These are phyloP conservation scores for Carex parvula DNA, from an alignment of 176 grass and related monocot species.

Conservation along the genomic window DNA sequence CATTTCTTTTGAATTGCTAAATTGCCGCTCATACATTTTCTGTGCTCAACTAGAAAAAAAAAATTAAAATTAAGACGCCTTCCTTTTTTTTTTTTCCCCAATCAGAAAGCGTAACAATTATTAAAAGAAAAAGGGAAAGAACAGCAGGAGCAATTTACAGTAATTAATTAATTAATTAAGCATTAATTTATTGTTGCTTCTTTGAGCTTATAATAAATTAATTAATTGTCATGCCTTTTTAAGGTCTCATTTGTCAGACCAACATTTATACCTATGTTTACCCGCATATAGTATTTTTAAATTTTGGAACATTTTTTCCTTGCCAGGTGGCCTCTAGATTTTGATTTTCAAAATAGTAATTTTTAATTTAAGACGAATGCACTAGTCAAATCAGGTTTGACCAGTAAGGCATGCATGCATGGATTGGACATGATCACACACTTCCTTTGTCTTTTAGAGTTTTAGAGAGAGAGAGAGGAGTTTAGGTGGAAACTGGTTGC, in stretches of 20 bases:
- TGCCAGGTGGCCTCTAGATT: too few relatives aligned
- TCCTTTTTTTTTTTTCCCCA: not conserved
- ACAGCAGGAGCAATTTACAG: not conserved
- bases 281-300: not conserved
- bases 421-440: not conserved
- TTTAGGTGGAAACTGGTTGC: slow-evolving; percentile 15
- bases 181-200: not conserved
- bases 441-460: not conserved
- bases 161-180: not conserved
- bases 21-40: not conserved
- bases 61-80: not conserved
- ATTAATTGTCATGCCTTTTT: not conserved
- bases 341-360: too few relatives aligned
- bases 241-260: not conserved
- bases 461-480: not conserved
- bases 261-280: not conserved
- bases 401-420: not conserved
- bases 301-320: not conserved
- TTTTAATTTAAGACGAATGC: not conserved
- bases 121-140: not conserved
- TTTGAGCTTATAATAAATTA: not conserved
- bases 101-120: not conserved
- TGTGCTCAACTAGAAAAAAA: slow-evolving; percentile 1
- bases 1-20: not conserved
- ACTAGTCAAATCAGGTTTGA: not conserved